Evolutionary conservation across 2,329 filamentous ascomycete species (phyloP), one percentile per base, ranked within the genome.

Genomic region (Monascus ruber): DNA sequence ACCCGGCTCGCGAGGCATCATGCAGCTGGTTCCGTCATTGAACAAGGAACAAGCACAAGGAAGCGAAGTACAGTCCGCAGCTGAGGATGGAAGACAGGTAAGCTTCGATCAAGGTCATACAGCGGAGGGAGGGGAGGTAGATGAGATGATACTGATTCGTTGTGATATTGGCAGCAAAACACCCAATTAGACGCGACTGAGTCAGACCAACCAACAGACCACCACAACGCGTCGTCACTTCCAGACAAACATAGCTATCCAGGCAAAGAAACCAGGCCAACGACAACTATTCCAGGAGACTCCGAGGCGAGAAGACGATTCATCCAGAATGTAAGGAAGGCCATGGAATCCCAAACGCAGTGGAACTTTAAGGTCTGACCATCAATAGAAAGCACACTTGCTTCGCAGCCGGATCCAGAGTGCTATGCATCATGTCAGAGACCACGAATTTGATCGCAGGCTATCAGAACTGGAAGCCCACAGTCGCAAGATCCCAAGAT

Each of bases 391-490:
- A 64, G 63, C 63, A 37, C 52, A 37, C 33, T 54, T 65, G 7
- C 60, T 65, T 35, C 58, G 55, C 37, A 57, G 40, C 42, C 55
- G 55, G 43, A 51, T 66, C 37, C 63, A 63, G 48, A 57, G 50
- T 32, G 63, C 63, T 35, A 63, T 65, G 62, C 61, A 58, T 34
- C 58, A 53, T 38, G 55, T 63, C 33, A 50, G 52, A 42, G 50
- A 59, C 41, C 51, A 60, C 39, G 55, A 63, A 41, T 56, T 65
- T 36, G 63, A 66, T 41, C 60, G 59, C 11, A 55, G 62, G 10
- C 41, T 66, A 26, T 63, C 60, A 17, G 60, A 61, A n/a, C 52
- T 64, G 24, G 62, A 66, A 47, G 60, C 55, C 31, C 58, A 62
- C 43, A 60, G 59, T 34, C 59, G 57, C 35, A 62, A 62, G 47